Conservation (phyloP, 2,329 filamentous ascomycete species). For the Geoglossum cookeanum region DNA sequence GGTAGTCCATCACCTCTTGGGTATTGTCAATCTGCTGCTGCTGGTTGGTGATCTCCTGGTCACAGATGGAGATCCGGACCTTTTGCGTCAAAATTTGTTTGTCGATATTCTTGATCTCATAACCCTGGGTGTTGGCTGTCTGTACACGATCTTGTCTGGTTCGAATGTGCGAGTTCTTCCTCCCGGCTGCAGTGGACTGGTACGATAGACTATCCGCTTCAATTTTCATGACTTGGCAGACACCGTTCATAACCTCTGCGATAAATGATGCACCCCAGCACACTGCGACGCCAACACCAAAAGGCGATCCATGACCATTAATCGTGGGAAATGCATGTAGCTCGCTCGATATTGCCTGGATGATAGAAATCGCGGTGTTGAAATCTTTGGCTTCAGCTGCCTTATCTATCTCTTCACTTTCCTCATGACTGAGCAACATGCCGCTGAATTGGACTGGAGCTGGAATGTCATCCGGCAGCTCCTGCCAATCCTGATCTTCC, state of each 20-base stretch:
- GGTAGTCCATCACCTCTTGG: constrained; percentile 10
- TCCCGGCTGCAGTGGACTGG: neutral
- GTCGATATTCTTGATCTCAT: constrained; percentile 16
- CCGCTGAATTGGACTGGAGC: neutral
- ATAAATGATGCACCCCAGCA: constrained; percentile 5
- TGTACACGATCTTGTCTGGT: constrained; percentile 12
- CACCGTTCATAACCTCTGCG: constrained; percentile 1
- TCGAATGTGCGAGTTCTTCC: neutral
- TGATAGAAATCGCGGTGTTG: neutral
- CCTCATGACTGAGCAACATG: constrained; percentile 5
- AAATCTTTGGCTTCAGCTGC: neutral
- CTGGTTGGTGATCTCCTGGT: constrained; percentile 13
- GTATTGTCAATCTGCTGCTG: constrained; percentile 9
- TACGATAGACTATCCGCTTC: neutral
- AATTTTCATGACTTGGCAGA: neutral
- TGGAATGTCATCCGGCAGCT: constrained; percentile 3
- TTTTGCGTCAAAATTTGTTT: constrained; percentile 12
- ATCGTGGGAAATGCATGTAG: constrained; percentile 6
- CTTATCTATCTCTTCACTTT: constrained; percentile 7
- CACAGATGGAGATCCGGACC: constrained; percentile 6
- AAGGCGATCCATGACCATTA: neutral
- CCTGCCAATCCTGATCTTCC: constrained; percentile 1
- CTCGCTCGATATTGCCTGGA: constrained; percentile 1
- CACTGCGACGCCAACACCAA: constrained; percentile 4
- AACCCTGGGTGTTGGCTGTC: constrained; percentile 14